Conservation (phyloP, 768 basidiomycete species). For the Suillus brevipes region DNA sequence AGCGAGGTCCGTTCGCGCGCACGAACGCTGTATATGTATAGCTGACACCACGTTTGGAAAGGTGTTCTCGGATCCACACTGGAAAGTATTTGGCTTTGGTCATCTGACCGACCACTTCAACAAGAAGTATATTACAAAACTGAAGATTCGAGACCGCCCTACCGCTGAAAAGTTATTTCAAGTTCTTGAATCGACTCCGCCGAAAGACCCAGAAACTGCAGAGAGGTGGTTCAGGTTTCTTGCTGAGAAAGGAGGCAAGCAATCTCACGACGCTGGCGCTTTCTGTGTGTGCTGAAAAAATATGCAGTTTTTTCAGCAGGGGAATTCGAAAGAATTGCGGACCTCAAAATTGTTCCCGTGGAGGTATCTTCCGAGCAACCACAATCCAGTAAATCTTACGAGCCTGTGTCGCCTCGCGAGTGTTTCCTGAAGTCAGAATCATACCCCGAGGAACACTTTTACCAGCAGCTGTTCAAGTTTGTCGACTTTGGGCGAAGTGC, state of each 20-base stretch:
- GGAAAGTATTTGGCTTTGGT: conserved; percentile 69
- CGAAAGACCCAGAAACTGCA: conserved; percentile 50
- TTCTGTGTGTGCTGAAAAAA: conserved; percentile 4
- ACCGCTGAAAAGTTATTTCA: conserved; percentile 53
- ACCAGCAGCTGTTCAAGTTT: conserved; percentile 77
- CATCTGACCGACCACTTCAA: conserved; percentile 50
- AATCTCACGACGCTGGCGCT: neutral
- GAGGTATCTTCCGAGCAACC: neutral
- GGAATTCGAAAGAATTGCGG: conserved; percentile 55
- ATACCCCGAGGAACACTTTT: conserved; percentile 27
- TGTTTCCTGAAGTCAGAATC: conserved; percentile 57
- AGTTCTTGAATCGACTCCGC: conserved; percentile 55
- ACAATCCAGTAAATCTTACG: neutral
- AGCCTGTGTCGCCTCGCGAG: conserved; percentile 48
- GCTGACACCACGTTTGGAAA: conserved; percentile 25
- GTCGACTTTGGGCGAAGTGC: conserved; percentile 79
- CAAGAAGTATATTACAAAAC: conserved; percentile 48
- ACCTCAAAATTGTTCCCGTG: conserved; percentile 63
- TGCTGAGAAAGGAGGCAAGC: conserved; percentile 52
- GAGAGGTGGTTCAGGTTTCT: conserved; percentile 62
- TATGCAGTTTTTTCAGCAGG: conserved; percentile 51
- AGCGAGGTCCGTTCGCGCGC: neutral
- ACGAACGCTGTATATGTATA: too few species aligned
- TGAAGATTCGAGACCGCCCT: conserved; percentile 69
- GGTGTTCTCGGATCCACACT: conserved; percentile 67